These are phyloP conservation scores for Dothiorella sarmentorum DNA, from an alignment of 2,329 filamentous ascomycete species.

Conservation along the genomic window DNA sequence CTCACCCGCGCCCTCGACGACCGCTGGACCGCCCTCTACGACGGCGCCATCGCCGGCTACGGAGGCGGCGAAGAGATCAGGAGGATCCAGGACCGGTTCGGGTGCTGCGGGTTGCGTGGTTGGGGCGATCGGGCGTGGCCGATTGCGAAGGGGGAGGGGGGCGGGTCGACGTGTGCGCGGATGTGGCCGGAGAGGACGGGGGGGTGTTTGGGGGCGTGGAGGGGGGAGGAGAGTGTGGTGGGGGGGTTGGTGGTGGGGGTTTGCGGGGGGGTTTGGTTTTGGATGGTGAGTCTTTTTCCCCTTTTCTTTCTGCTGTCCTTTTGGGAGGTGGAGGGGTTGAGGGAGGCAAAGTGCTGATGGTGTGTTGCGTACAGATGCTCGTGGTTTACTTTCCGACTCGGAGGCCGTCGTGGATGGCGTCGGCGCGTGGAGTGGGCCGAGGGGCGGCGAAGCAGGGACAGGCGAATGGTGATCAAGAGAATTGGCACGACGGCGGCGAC, in stretches of 20 bases:
- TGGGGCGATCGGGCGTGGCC: slow-evolving; percentile 58
- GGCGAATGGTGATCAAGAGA: too few species aligned
- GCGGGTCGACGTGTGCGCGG: slow-evolving; percentile 39
- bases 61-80: slow-evolving; percentile 46
- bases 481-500: background rate
- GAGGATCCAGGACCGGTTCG: slow-evolving; percentile 58
- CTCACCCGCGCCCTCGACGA: slow-evolving; percentile 50
- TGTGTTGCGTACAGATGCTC: background rate
- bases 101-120: slow-evolving; percentile 61
- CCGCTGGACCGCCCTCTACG: slow-evolving; percentile 53
- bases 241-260: slow-evolving; percentile 53
- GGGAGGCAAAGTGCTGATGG: background rate
- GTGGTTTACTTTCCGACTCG: background rate
- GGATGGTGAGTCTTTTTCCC: slow-evolving; percentile 47
- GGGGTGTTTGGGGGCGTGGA: slow-evolving; percentile 50
- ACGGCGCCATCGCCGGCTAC: slow-evolving; percentile 48
- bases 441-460: too few species aligned
- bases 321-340: too few species aligned
- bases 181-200: slow-evolving; percentile 46
- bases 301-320: background rate
- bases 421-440: too few species aligned
- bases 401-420: slow-evolving; percentile 1
- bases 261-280: slow-evolving; percentile 50
- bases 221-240: slow-evolving; percentile 45
- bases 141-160: slow-evolving; percentile 38